Evolutionary conservation across 192 early-diverging fungal species (phyloP), one percentile per base, ranked within the genome.

Genomic region (Entophlyctis helioformis): DNA sequence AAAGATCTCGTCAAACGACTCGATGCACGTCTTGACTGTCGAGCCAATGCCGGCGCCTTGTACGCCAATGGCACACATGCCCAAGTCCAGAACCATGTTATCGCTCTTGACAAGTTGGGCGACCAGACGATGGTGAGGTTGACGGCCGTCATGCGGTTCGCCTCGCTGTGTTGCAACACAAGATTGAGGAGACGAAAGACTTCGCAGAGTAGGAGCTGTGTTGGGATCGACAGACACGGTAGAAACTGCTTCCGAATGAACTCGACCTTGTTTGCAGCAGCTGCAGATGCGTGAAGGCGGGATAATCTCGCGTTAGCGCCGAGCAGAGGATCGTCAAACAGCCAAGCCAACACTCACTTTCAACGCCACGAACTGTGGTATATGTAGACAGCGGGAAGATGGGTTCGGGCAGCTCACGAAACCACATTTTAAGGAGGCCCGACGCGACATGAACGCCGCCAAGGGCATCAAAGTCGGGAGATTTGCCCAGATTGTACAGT

Each of bases 81-180:
- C 54, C 25, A 72, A 50, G 43, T 72, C 70, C 37, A 53, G 48
- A 25, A 66, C 33, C 1, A 67, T 67, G 42, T 63, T 66, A 0
- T 53, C 63, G 43, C 63, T 60, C 12, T 44, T 19, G 0, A 91
- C 76, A 96, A 68, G 48, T 91, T 96, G 5, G 90, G 89, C 6
- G 86, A 68, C 76, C 89, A 86, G 1, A 91, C 83, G 11, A 89
- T 76, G 0, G 86, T 82, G 34, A 93, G 64, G 57, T 86, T 89
- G 26, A 66, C 62, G 2, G 83, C 49, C 1, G 82, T 89, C 92
- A 96, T 96, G 42, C 77, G 71, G 72, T 93, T 96, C 1, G 51
- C 48, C 31, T 60, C 51, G 18, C 73, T 66, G 52, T 84, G 66
- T 20, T 72, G 64, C 19, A 84, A 74, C 23, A 91, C 76, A 13